These are phyloP conservation scores for Curvularia spicifera DNA, from an alignment of 2,329 filamentous ascomycete genomes.

Conservation along the genomic window DNA sequence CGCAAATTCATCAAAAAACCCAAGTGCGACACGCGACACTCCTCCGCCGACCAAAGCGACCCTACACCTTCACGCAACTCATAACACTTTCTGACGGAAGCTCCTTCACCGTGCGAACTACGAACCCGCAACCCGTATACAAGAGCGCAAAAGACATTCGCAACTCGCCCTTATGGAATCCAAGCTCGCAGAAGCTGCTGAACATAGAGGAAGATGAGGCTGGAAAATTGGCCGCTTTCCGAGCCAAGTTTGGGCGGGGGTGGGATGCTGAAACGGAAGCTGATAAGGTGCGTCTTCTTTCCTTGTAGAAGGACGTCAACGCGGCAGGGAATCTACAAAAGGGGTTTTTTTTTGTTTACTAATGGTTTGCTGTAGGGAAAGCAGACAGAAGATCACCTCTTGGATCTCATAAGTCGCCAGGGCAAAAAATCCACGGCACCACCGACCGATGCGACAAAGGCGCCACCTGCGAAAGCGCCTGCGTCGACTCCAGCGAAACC, in stretches of 20 bases:
- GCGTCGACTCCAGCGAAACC: slow-evolving; percentile 15
- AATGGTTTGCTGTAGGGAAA: slow-evolving; percentile 16
- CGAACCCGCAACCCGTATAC: slow-evolving; percentile 70
- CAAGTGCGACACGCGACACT: slow-evolving; percentile 84
- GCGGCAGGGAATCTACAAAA: not conserved
- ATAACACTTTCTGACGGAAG: slow-evolving; percentile 90
- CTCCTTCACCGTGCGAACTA: slow-evolving; percentile 80
- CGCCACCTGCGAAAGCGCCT: slow-evolving; percentile 22
- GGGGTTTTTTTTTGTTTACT: slow-evolving; percentile 13
- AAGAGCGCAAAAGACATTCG: slow-evolving; percentile 78
- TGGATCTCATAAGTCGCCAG: slow-evolving; percentile 44
- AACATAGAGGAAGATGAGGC: slow-evolving; percentile 97
- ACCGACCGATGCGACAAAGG: slow-evolving; percentile 24
- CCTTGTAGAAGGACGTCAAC: not conserved
- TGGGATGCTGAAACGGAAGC: slow-evolving; percentile 66
- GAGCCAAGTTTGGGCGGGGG: slow-evolving; percentile 79
- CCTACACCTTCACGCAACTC: slow-evolving; percentile 97
- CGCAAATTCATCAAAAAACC: slow-evolving; percentile 25
- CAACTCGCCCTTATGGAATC: slow-evolving; percentile 92
- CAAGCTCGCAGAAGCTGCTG: slow-evolving; percentile 75
- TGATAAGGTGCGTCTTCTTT: slow-evolving; percentile 12
- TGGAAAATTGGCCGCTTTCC: slow-evolving; percentile 84
- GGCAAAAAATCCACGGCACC: slow-evolving; percentile 19
- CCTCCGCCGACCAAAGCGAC: slow-evolving; percentile 83
- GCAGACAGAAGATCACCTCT: slow-evolving; percentile 33